Base-by-base conservation (phyloP, 768 basidiomycete species). In the Erythrobasidium yunnanense region DNA sequence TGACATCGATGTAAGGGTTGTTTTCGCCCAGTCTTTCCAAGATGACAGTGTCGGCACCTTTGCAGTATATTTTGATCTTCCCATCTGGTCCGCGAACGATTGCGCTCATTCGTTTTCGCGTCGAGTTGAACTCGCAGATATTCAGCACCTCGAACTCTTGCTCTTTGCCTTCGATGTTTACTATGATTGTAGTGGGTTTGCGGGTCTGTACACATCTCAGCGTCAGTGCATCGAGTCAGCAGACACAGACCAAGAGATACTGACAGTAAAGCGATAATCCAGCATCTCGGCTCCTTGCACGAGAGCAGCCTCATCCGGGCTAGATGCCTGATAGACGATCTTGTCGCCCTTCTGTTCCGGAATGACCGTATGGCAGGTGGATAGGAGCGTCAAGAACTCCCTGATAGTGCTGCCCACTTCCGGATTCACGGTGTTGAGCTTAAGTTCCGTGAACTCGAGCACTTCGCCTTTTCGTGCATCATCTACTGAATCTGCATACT, bases 81-180 rank as follows among this genome's bases (percentile, higher is more conserved):
- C 93, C 91, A 70, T 90, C 85, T 0, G 92, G 87, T 25, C 83
- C 81, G 23, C 90, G 84, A 32, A 99, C 82, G 71, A 99, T 78
- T 1, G 92, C 93, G 27, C 95, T 97, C 95, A 99, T 97, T 66
- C 95, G 83, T 74, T 99, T 97, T 55, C 95, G 83, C 2, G 90
- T 89, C 23, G 90, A 95, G 75, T 97, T 97, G 81, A 99, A 99
- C 78, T 97, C 95, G 82, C 92, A 95, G 47, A 99, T 87, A 73
- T 97, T 97, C 66, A 99, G 77, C 65, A 97, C 83, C 73, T 96
- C 84, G 74, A 85, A 97, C 74, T 97, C 90, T 63, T 83, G 81
- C 0, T 80, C 77, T 60, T 79, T 76, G 20, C 89, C 90, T 54
- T 82, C 79, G 65, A 92, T 80, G 42, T 87, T 85, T 57, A 97